Base-by-base conservation (phyloP, 768 basidiomycete genomes). In the Boletus sp. region DNA sequence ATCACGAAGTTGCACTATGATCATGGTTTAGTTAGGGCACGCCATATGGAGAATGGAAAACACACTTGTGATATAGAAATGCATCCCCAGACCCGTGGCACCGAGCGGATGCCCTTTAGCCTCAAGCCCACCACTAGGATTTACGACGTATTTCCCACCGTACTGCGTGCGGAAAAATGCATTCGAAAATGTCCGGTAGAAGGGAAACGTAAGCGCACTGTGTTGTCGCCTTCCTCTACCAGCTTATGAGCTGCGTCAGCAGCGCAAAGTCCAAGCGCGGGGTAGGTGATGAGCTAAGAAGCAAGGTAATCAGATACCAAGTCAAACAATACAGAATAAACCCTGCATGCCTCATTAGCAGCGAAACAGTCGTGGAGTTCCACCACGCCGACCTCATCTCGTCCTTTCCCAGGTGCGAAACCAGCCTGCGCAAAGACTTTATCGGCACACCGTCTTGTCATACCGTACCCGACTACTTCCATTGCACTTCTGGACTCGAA, bases 341-440 rank as follows among this genome's bases (percentile, higher is more conserved):
- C 1, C 2, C 4, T 21, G 59, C 72, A 11, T 60, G 84, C 90
- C 77, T 93, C 89, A 63, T 91, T 89, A 10, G 87, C 77, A 53
- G 89, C 79, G 67, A 92, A 93, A 66, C 92, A 93, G 61, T 93
- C 91, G 56, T 93, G 91, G 8, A 93, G 75, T 66, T 94, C 92
- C 7, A 93, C 72, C 0, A 93, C 89, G n/a, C 88, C 88, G 14
- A 93, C 85, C 53, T 87, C 79, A 54, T 89, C 83, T 41, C 90
- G 73, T 6, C 75, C 87, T 60, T 83, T 66, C 0, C 84, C 85
- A 7, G 78, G 74, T 8, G 73, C 72, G 62, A 91, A 85, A 4
- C 88, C 88, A 14, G 90, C 90, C 39, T 86, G 76, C 39, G 72
- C 70, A 65, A 90, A 93, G 1, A 83, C 87, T 48, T 83, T 74